Conservation (phyloP, 108 stramenopile genomes). For the Skeletonema potamos region DNA sequence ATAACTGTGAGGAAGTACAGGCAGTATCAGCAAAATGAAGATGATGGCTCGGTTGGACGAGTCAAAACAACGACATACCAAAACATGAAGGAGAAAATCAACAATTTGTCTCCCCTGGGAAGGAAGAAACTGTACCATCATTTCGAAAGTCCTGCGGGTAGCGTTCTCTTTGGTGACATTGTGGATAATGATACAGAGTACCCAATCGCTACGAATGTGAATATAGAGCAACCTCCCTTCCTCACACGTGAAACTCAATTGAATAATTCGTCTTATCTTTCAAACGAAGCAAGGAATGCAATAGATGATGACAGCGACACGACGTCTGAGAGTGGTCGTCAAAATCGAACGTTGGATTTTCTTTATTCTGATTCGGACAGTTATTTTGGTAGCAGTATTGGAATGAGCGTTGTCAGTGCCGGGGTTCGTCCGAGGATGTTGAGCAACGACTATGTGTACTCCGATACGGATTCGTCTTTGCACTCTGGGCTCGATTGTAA, state of each 20-base stretch:
- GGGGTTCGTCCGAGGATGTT: background rate
- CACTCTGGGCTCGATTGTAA: background rate
- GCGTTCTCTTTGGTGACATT: background rate
- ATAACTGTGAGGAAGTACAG: background rate
- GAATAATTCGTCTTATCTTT: background rate
- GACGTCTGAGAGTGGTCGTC: background rate
- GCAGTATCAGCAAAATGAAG: background rate
- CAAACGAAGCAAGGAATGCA: background rate
- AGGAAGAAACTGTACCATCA: background rate
- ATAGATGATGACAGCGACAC: too few relatives aligned
- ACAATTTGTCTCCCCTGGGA: background rate
- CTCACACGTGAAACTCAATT: too few relatives aligned
- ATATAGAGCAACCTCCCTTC: background rate
- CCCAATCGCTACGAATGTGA: background rate
- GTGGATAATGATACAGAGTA: background rate
- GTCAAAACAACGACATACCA: background rate
- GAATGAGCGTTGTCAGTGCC: background rate
- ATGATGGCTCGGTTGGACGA: background rate
- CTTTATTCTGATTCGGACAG: slow-evolving; percentile 5
- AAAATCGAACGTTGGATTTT: background rate
- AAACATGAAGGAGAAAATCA: background rate
- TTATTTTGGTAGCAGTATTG: background rate
- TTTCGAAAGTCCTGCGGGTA: background rate
- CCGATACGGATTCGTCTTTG: background rate
- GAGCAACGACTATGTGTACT: background rate